These are phyloP conservation scores for Solanum corneliomulleri DNA, from an alignment of 257 asterid species.

Conservation along the genomic window DNA sequence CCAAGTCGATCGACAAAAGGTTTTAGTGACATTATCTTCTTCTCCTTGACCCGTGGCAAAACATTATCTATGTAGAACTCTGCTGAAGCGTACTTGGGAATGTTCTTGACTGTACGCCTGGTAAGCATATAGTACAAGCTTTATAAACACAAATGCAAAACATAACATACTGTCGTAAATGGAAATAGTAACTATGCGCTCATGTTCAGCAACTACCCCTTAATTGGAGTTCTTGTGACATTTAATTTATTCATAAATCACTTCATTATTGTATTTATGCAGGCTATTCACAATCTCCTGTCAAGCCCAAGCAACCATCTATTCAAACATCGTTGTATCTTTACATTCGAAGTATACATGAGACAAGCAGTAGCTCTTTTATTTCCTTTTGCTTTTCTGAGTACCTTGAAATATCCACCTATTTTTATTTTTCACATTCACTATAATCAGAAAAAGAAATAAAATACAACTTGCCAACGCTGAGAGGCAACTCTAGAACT, in stretches of 20 bases:
- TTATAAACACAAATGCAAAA: slow-evolving; percentile 11
- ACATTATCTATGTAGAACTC: slow-evolving; percentile 96
- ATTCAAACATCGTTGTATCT: not conserved
- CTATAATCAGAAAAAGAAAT: not conserved
- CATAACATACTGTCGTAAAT: not conserved
- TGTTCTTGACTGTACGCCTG: slow-evolving; percentile 95
- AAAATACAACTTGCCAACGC: not conserved
- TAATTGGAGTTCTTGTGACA: not conserved
- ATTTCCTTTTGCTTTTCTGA: not conserved
- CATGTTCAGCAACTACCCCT: not conserved
- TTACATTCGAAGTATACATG: not conserved
- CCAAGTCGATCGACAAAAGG: slow-evolving; percentile 99
- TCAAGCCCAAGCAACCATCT: not conserved
- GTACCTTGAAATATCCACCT: not conserved
- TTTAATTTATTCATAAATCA: not conserved
- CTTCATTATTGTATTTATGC: not conserved
- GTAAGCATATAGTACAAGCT: slow-evolving; percentile 13
- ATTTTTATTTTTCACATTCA: not conserved
- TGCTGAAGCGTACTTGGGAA: slow-evolving; percentile 98
- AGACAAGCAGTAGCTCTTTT: not conserved
- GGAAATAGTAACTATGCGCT: not conserved
- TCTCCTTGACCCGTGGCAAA: slow-evolving; percentile 85
- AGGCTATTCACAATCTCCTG: not conserved
- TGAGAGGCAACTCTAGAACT: not conserved
- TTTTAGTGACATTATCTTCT: slow-evolving; percentile 93